These are phyloP conservation scores for Pleomassaria siparia DNA, from an alignment of 2,329 filamentous ascomycete species.

Conservation along the genomic window DNA sequence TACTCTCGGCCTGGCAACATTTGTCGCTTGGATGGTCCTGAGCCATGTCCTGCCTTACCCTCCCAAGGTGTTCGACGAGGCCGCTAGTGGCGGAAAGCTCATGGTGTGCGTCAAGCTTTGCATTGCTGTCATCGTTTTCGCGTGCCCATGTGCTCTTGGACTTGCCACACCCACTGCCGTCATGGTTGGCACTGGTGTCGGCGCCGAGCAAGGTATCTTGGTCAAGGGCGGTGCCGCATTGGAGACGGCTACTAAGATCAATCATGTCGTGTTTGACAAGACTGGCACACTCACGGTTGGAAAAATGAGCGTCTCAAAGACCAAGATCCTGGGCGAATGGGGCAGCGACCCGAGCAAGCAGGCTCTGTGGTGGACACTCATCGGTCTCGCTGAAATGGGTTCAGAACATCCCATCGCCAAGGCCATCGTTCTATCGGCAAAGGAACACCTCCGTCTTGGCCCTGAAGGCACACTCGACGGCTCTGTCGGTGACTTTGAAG, in stretches of 20 bases:
- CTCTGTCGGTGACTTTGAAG: constrained; percentile 80
- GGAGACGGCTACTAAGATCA: constrained; percentile 87
- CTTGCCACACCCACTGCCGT: constrained; percentile 94
- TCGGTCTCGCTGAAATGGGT: constrained; percentile 92
- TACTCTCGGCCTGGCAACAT: constrained; percentile 79
- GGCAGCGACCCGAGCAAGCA: constrained; percentile 65
- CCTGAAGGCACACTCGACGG: constrained; percentile 77
- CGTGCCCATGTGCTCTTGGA: constrained; percentile 94
- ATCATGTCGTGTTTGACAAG: constrained; percentile 90
- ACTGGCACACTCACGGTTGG: constrained; percentile 93
- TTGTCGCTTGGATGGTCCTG: constrained; percentile 90
- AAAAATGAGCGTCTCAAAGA: constrained; percentile 86
- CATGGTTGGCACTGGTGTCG: constrained; percentile 98
- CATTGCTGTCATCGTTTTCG: constrained; percentile 98
- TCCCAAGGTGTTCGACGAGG: constrained; percentile 82
- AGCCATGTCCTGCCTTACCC: constrained; percentile 82
- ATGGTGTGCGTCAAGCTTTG: constrained; percentile 98
- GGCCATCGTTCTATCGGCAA: constrained; percentile 76
- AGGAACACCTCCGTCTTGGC: constrained; percentile 71
- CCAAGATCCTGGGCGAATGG: constrained; percentile 70
- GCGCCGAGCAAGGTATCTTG: constrained; percentile 93
- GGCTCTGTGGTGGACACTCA: constrained; percentile 90
- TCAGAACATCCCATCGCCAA: constrained; percentile 96
- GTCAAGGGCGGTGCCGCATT: constrained; percentile 94
- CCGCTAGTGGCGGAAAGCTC: constrained; percentile 81